phyloP scores from a whole-genome alignment of 164 flowering plant genomes.

The Liriodendron chinense region DNA sequence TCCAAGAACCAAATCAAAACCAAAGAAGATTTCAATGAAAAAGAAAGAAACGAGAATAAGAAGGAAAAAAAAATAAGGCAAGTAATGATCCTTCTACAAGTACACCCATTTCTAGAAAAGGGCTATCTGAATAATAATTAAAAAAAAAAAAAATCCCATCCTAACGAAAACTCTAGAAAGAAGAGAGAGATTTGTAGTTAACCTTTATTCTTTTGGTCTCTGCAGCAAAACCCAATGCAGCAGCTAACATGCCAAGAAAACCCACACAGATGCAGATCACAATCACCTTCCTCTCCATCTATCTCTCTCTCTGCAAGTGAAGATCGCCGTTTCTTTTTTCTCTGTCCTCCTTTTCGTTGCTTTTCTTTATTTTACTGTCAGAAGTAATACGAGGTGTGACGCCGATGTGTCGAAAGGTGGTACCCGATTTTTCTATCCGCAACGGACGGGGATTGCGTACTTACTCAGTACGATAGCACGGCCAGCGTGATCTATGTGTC shows the following conservation, averaged over 20 bases:
- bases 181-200: neutral
- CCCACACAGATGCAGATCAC: constrained; percentile 55
- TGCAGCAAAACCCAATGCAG: constrained; percentile 77
- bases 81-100: neutral
- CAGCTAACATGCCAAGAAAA: constrained; percentile 62
- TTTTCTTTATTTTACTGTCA: too few relatives aligned
- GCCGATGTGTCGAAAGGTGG: too few relatives aligned
- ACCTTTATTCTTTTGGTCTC: constrained; percentile 82
- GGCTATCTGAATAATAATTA: neutral
- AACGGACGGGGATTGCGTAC: too few relatives aligned
- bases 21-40: too few relatives aligned
- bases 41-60: too few relatives aligned
- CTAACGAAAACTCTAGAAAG: neutral
- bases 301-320: constrained; percentile 7
- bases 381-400: too few relatives aligned
- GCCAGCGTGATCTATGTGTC: too few relatives aligned
- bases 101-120: constrained; percentile 3
- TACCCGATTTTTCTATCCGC: too few relatives aligned
- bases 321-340: neutral
- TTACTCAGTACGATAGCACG: too few relatives aligned
- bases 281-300: constrained; percentile 58
- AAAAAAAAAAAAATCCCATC: neutral
- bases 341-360: too few relatives aligned
- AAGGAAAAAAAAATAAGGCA: too few relatives aligned
- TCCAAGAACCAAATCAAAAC: neutral